These are phyloP conservation scores for Cicer cuneatum DNA, from an alignment of 306 rosid species.

Conservation along the genomic window DNA sequence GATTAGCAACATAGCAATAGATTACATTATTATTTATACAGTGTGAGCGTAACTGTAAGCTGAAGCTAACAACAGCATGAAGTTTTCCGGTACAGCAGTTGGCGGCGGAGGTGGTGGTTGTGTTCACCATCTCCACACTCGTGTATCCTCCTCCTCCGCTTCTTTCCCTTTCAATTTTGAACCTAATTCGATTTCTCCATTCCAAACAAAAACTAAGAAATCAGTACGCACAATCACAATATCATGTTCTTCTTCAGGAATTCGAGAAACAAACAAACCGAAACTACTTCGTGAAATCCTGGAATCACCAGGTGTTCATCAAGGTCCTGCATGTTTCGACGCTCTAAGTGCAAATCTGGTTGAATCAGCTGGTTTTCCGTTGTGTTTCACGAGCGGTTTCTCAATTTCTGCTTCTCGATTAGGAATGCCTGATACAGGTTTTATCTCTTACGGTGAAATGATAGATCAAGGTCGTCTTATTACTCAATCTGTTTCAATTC, in stretches of 20 bases:
- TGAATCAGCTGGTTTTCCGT: conserved; percentile 70
- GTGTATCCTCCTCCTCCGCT: neutral
- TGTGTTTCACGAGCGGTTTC: conserved; percentile 86
- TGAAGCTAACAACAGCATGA: neutral
- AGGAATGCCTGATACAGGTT: conserved; percentile 86
- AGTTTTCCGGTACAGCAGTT: neutral
- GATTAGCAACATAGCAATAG: no score
- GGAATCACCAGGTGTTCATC: conserved; percentile 80
- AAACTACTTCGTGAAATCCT: conserved; percentile 71
- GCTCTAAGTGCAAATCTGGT: conserved; percentile 90
- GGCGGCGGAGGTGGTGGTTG: neutral
- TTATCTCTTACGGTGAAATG: conserved; percentile 85
- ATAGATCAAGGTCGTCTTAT: conserved; percentile 78
- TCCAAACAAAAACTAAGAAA: neutral
- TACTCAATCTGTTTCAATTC: conserved; percentile 78
- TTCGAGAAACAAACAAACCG: neutral
- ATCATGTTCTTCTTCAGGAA: neutral
- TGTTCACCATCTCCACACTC: neutral
- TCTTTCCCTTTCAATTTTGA: neutral
- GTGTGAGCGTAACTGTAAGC: no score
- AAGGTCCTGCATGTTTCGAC: conserved; percentile 92
- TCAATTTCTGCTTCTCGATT: conserved; percentile 74
- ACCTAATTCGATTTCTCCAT: neutral
- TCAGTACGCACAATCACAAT: neutral
- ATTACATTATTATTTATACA: no score